A percentile compares a stretch with the other conserved stretches of the same genome.
These are phyloP conservation scores for Stevia rebaudiana DNA, from an alignment of 140 eudicot species.

Conservation along the genomic window DNA sequence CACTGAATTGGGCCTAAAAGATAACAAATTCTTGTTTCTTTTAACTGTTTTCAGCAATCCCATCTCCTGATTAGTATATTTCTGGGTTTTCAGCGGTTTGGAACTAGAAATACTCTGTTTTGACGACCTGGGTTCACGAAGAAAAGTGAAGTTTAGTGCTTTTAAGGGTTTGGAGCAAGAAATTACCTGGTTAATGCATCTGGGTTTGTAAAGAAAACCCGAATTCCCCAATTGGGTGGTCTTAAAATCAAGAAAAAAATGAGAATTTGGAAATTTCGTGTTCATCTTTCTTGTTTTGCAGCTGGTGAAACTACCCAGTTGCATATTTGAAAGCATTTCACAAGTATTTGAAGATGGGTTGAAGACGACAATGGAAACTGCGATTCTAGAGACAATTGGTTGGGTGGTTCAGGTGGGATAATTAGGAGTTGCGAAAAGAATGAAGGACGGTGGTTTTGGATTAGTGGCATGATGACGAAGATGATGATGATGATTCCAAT, in stretches of 20 bases:
- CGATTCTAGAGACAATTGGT: neutral
- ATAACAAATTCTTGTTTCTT: conserved; percentile 15
- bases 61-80: conserved; percentile 3
- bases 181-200: neutral
- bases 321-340: conserved; percentile 8
- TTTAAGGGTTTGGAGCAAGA: conserved; percentile 15
- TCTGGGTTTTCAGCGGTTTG: too few species aligned
- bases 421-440: conserved; percentile 8
- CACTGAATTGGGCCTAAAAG: conserved; percentile 41
- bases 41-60: conserved; percentile 6
- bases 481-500: conserved; percentile 35
- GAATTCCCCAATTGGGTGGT: conserved; percentile 15
- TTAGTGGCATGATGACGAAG: conserved; percentile 21
- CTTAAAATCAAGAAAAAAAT: conserved; percentile 13
- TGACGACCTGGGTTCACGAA: conserved; percentile 18
- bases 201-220: neutral
- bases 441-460: conserved; percentile 13
- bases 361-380: neutral
- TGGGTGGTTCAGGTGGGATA: conserved; percentile 20
- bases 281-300: conserved; percentile 16
- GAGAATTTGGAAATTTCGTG: conserved; percentile 16
- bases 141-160: conserved; percentile 14
- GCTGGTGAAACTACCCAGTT: conserved; percentile 9
- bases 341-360: neutral
- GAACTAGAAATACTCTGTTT: conserved; percentile 7